Evolutionary conservation across 805 yeast genomes (phyloP), one percentile per base, ranked within the genome.

Genomic region (Ogataea kodamae): DNA sequence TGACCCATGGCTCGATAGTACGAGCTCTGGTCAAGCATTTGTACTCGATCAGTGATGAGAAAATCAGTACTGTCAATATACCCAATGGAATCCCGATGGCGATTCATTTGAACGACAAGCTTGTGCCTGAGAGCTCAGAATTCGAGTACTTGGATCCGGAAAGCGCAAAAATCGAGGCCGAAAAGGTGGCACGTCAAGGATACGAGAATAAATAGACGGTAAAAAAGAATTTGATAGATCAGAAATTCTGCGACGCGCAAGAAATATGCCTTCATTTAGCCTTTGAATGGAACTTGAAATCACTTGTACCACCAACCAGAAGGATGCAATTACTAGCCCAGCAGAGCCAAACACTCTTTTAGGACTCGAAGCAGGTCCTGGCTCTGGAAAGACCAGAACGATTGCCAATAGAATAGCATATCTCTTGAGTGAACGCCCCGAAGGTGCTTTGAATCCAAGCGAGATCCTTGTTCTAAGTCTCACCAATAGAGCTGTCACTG

Each of bases 21-120:
- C 70, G 95, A 55, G 84, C 88, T 6, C 63, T 84, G 38, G 69
- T 82, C 47, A 84, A 83, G 59, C 69, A 78, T 48, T 56, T 84
- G 45, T 82, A 79, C 61, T 64, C 65, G 11, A 73, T 84, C 24
- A 68, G 77, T 30, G 87, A 81, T 50, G 74, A 70, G 3, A 82
- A 75, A 29, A 83, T 84, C 46, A 81, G 83, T 37, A 72, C 76
- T 30, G 70, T 84, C 44, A 83, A 84, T 63, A 81, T 84, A 35
- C 92, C 94, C 18, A 84, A 87, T 52, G 92, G 88, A 37, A 81
- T 83, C 32, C 95, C 95, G 28, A 67, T 84, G 59, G 79, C 78
- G 30, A 64, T 82, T 46, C 79, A 78, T 49, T 62, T 82, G 48
- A 77, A 76, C 49, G 72, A 67, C 30, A 50, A 64, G 14, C 20